Evolutionary conservation across 116 monocot species (phyloP).

Genomic region (Dioscorea cayenensis): DNA sequence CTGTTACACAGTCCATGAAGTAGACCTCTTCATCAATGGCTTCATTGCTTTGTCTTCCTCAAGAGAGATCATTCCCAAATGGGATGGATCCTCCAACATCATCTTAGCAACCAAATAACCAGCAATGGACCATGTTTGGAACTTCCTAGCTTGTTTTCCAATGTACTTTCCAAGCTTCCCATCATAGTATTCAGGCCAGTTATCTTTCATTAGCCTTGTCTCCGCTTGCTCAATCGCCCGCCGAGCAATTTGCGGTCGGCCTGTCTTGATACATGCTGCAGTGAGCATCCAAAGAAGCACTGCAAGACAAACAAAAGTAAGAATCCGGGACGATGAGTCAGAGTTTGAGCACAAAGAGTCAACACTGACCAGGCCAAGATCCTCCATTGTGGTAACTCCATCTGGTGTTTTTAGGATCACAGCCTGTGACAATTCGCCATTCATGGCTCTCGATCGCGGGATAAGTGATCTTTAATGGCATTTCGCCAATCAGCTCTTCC

Average conservation of each 20-base stretch:
- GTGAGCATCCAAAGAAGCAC: constrained; percentile 25
- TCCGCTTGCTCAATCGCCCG: constrained; percentile 21
- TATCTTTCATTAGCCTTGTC: constrained; percentile 16
- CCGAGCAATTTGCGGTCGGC: constrained; percentile 20
- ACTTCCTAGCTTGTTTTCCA: constrained; percentile 20
- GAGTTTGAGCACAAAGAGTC: background rate
- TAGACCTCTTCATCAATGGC: constrained; percentile 25
- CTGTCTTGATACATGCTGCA: constrained; percentile 22
- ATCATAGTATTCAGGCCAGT: constrained; percentile 17
- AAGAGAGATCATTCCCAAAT: constrained; percentile 21
- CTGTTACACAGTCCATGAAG: constrained; percentile 9
- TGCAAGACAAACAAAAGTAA: constrained; percentile 5
- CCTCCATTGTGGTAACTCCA: constrained; percentile 35
- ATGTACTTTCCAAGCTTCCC: constrained; percentile 14
- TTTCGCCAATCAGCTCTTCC: constrained; percentile 30
- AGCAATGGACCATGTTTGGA: constrained; percentile 31
- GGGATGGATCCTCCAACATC: constrained; percentile 22
- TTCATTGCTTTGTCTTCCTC: constrained; percentile 36
- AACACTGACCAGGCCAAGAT: constrained; percentile 22
- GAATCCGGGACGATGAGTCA: background rate
- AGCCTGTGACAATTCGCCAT: constrained; percentile 20
- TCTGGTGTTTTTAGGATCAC: constrained; percentile 24
- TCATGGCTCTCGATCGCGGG: constrained; percentile 26
- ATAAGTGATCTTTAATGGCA: constrained; percentile 26
- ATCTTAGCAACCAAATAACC: constrained; percentile 24